Conservation (phyloP, 1,139 yeast species). For the Diutina scorzettiae region DNA sequence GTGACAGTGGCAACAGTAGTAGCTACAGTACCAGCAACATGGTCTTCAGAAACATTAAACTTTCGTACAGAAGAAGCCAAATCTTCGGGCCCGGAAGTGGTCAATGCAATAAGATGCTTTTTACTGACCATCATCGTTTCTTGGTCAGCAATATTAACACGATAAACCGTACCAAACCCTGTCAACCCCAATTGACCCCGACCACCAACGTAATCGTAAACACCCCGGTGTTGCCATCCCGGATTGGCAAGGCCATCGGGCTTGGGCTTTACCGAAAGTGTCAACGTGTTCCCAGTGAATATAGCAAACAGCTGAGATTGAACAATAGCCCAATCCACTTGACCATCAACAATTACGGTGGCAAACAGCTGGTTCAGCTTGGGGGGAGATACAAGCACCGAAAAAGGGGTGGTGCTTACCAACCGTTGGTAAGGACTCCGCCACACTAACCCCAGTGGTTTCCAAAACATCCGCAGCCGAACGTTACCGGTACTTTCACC, state of each 20-base stretch:
- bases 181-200: conserved; percentile 47
- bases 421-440: conserved; percentile 31
- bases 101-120: conserved; percentile 36
- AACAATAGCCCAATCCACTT: conserved; percentile 49
- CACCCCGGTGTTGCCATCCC: conserved; percentile 10
- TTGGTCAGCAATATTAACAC: conserved; percentile 27
- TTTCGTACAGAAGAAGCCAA: conserved; percentile 25
- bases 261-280: conserved; percentile 20
- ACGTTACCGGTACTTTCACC: conserved; percentile 16
- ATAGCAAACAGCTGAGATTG: conserved; percentile 35
- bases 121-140: conserved; percentile 41
- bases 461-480: conserved; percentile 20
- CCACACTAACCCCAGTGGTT: conserved; percentile 27
- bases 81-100: conserved; percentile 39
- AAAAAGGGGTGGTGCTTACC: conserved; percentile 36
- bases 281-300: conserved; percentile 39
- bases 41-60: conserved; percentile 7
- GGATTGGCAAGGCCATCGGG: conserved; percentile 17
- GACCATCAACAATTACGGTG: conserved; percentile 39
- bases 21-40: neutral
- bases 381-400: conserved; percentile 26
- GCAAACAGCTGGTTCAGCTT: conserved; percentile 24
- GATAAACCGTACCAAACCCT: conserved; percentile 46
- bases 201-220: conserved; percentile 40
- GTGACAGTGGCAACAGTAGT: neutral